Evolutionary conservation across 225 moss, liverwort and hornwort genomes (phyloP).

Genomic region (Pleurozium schreberi): DNA sequence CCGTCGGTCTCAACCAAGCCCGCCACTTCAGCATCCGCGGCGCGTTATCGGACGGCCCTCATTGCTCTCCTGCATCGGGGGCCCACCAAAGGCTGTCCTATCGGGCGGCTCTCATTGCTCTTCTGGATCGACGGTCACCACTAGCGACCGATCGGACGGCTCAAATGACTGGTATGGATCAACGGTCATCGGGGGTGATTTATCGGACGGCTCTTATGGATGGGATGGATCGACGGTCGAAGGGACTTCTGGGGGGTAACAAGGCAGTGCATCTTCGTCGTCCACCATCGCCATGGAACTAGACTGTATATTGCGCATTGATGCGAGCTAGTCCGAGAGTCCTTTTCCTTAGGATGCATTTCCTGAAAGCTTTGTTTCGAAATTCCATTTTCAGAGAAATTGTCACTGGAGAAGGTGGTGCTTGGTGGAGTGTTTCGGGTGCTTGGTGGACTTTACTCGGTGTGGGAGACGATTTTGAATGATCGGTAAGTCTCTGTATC

Average conservation of each 20-base stretch:
- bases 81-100: background rate
- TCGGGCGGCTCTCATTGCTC: background rate
- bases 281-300: background rate
- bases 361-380: background rate
- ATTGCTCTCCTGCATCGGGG: background rate
- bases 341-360: too few species aligned
- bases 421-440: background rate
- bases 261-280: background rate
- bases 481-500: background rate
- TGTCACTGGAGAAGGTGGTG: background rate
- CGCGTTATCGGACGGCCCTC: constrained; percentile 1
- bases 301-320: background rate
- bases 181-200: background rate
- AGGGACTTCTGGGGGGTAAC: background rate
- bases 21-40: background rate
- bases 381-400: background rate
- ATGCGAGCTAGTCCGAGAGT: background rate
- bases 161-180: background rate
- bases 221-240: background rate
- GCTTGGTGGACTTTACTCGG: background rate
- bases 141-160: background rate
- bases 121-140: background rate
- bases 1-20: background rate
- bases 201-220: background rate
- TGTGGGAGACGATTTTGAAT: background rate